Percentiles rank a stretch among this genome's conserved stretches.
Conservation (phyloP, 2,329 filamentous ascomycete genomes). For the Pleomassaria siparia region DNA sequence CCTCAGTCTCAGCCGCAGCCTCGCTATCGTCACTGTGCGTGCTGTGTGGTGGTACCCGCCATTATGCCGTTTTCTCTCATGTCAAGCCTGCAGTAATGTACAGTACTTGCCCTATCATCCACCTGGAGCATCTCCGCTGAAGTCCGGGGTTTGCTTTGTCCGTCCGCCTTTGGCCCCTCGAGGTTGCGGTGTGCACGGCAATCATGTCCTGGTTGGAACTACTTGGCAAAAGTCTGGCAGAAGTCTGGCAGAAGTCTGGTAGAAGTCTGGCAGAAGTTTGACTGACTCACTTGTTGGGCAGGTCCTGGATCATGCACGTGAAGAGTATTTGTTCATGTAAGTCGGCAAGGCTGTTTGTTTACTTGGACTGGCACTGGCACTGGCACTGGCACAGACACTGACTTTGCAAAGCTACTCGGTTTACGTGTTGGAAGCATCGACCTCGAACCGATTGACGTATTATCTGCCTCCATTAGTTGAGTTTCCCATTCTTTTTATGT, state of each 20-base stretch:
- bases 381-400: constrained; percentile 63
- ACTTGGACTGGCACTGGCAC: too few species aligned
- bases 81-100: constrained; percentile 4
- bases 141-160: background rate
- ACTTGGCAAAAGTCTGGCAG: too few species aligned
- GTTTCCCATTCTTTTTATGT: constrained; percentile 24
- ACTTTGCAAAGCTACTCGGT: constrained; percentile 50
- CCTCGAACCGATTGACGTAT: constrained; percentile 52
- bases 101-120: background rate
- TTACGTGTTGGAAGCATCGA: constrained; percentile 56
- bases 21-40: constrained; percentile 13
- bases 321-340: constrained; percentile 80
- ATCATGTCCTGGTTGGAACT: too few species aligned
- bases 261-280: constrained; percentile 35
- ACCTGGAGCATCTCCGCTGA: background rate
- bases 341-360: constrained; percentile 24
- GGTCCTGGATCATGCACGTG: constrained; percentile 64
- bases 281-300: constrained; percentile 33
- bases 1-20: constrained; percentile 18
- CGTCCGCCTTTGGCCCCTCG: background rate
- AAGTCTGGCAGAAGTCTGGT: background rate
- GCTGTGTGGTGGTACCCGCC: constrained; percentile 8
- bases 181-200: constrained; percentile 10
- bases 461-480: constrained; percentile 52
- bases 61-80: constrained; percentile 4